Base-by-base conservation (phyloP, 176 grass and related monocot species). In the Eremochloa ophiuroides region DNA sequence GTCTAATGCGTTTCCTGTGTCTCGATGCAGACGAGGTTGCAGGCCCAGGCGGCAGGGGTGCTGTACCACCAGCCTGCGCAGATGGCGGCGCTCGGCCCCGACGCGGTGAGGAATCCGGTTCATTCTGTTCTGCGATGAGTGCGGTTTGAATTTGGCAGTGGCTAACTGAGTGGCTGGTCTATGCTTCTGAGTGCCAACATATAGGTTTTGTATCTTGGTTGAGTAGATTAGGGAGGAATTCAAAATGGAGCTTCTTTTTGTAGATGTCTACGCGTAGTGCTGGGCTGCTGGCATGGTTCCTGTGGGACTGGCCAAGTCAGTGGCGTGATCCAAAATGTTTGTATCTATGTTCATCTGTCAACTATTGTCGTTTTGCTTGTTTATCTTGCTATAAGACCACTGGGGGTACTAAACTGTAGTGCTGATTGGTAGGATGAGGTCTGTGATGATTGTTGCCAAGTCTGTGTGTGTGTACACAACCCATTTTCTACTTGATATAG, bases 41-140 rank as follows among this genome's bases (percentile, higher is more conserved):
- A 98, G 74, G 95, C 92, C 11, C 95, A 98, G 77, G 95, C 95
- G 70, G 95, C 95, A 7, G 95, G 95, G 34, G 92, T 98, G 51
- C 81, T 79, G 25, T 98, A 98, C 56, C 85, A 87, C 66, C 71
- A 91, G 30, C 86, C 87, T 4, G 89, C 81, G 13, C 92, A 84
- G 35, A 88, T 95, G 86, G 92, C 92, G 41, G 82, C 92, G 41
- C 84, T 98, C 28, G 84, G 82, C 23, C 75, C 88, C 14, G 84
- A 89, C 38, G 85, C 75, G 71, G 95, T 98, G 89, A 89, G 20
- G 69, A 71, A 53, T n/a, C 66, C 13, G n/a, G n/a, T 78, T 60
- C 35, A 47, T 80, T 66, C 41, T 63, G 41, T 43, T 80, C 51
- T 34, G 9, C 34, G 20, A 7, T 7, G 42, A 18, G 26, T 80